These are phyloP conservation scores for Mortierella sp. DNA, from an alignment of 371 early-diverging fungal genomes.

Conservation along the genomic window DNA sequence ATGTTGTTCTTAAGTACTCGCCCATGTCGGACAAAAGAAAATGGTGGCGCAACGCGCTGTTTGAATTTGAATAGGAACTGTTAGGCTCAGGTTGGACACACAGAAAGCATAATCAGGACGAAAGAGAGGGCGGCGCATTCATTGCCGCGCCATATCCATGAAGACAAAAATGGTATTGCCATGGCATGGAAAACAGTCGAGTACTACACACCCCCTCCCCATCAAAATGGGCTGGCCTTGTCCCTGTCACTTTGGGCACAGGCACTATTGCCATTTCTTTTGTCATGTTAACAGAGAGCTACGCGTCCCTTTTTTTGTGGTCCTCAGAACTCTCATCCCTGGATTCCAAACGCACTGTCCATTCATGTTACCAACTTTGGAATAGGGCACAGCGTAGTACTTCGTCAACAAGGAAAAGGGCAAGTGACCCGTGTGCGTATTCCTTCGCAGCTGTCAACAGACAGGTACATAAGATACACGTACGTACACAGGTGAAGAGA, in stretches of 20 bases:
- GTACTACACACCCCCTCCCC: neutral
- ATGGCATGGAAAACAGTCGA: neutral
- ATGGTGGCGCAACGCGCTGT: slow-evolving; percentile 7
- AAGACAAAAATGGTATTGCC: neutral
- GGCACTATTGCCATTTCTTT: neutral
- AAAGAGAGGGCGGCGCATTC: no score
- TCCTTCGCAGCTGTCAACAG: no score
- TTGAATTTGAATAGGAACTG: neutral
- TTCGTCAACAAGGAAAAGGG: neutral
- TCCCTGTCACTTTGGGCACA: neutral
- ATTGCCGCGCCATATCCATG: no score
- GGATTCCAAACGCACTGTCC: neutral
- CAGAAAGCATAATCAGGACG: no score
- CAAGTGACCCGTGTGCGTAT: no score
- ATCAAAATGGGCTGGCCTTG: neutral
- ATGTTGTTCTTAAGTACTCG: neutral
- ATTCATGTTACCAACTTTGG: neutral
- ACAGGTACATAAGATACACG: no score
- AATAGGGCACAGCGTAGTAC: neutral
- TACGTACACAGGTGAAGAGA: neutral
- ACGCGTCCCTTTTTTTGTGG: neutral
- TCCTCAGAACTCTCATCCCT: neutral
- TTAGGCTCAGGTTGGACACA: no score
- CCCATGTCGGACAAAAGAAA: neutral
- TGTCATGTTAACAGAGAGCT: neutral